Percentiles rank a stretch among this genome's conserved stretches.
These are phyloP conservation scores for Paxillus involutus DNA, from an alignment of 768 basidiomycete species.

Conservation along the genomic window DNA sequence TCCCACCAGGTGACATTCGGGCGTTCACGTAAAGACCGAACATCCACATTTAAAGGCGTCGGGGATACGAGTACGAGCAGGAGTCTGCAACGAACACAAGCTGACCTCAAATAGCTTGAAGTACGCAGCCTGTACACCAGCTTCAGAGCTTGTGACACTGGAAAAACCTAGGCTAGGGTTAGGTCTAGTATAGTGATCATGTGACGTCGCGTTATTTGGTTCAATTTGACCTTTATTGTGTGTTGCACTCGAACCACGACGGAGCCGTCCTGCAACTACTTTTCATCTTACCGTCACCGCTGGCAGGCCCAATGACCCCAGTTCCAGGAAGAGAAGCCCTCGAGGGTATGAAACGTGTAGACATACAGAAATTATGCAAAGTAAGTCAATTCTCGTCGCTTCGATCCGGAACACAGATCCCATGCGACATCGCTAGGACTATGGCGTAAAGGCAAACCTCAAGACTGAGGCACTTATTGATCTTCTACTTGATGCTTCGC, in stretches of 20 bases:
- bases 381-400: slow-evolving; percentile 33
- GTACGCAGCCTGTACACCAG: no score
- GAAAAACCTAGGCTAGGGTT: slow-evolving; percentile 1
- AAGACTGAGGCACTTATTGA: slow-evolving; percentile 81
- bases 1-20: neutral
- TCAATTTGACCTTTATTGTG: slow-evolving; percentile 30
- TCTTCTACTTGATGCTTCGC: slow-evolving; percentile 57
- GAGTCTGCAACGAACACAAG: neutral
- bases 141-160: no score
- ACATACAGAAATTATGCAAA: slow-evolving; percentile 64
- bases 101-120: no score
- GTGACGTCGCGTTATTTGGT: slow-evolving; percentile 55
- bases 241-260: slow-evolving; percentile 48
- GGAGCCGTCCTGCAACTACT: slow-evolving; percentile 6
- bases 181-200: slow-evolving; percentile 22
- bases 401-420: slow-evolving; percentile 11
- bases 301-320: slow-evolving; percentile 36
- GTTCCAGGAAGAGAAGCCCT: slow-evolving; percentile 43
- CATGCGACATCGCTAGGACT: slow-evolving; percentile 48
- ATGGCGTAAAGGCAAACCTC: slow-evolving; percentile 80
- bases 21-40: neutral
- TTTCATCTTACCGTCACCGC: slow-evolving; percentile 12
- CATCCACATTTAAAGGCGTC: neutral
- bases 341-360: slow-evolving; percentile 52
- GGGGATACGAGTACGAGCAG: no score